A percentile compares a stretch with the other conserved stretches of the same genome.
phyloP scores from a whole-genome alignment of 352 stramenopile genomes.

The Globisporangium recalcitrans region DNA sequence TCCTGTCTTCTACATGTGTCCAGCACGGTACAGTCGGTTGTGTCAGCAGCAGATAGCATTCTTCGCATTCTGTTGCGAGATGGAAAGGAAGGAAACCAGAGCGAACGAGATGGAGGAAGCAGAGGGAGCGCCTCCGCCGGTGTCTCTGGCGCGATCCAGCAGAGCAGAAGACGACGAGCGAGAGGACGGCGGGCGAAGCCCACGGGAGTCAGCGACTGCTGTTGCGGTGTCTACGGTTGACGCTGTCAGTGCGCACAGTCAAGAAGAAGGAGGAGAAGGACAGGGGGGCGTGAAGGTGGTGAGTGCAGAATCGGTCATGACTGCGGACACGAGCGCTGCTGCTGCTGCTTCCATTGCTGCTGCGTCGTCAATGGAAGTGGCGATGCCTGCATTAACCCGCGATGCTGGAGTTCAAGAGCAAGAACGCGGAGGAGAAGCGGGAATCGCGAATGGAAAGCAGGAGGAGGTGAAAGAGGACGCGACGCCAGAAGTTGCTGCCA shows the following conservation, averaged over 20 bases:
- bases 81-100: neutral
- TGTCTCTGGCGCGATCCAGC: neutral
- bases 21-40: neutral
- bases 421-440: neutral
- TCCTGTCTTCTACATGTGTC: slow-evolving; percentile 8
- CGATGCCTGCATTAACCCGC: neutral
- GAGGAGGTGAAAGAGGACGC: neutral
- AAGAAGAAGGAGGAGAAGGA: neutral
- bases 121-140: neutral
- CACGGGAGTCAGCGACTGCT: too few relatives aligned
- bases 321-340: neutral
- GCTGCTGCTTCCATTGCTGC: neutral
- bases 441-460: neutral
- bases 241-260: neutral
- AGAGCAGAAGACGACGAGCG: neutral
- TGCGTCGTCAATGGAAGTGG: neutral
- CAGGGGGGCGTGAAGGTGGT: neutral
- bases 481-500: neutral
- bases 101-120: neutral
- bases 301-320: neutral
- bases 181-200: neutral
- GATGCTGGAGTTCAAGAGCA: neutral
- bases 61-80: neutral
- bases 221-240: neutral
- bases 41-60: neutral